phyloP scores from a whole-genome alignment of 345 rosid genomes.

The Geranium brycei region DNA sequence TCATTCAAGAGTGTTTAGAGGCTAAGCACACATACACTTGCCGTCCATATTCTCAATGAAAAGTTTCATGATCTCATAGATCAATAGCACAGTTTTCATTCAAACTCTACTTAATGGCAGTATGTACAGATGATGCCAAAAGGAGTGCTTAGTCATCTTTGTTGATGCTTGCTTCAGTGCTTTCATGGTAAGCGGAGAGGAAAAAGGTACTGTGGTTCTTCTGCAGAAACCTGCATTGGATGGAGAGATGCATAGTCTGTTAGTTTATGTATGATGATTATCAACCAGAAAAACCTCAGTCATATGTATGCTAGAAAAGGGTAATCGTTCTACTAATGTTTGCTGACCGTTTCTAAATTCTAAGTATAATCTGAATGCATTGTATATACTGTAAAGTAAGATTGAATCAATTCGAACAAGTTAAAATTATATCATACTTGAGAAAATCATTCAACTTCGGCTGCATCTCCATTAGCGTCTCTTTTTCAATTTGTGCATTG shows the following conservation, averaged over 20 bases:
- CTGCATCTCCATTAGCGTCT: slow-evolving; percentile 48
- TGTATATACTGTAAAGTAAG: background rate
- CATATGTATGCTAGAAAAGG: no score
- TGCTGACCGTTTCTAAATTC: no score
- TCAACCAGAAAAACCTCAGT: no score
- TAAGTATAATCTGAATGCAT: no score
- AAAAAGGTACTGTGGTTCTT: slow-evolving; percentile 50
- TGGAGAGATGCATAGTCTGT: background rate
- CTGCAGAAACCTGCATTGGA: slow-evolving; percentile 54
- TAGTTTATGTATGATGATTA: no score
- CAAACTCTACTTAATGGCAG: background rate
- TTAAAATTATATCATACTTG: slow-evolving; percentile 26
- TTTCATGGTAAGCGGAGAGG: slow-evolving; percentile 41
- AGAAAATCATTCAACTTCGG: slow-evolving; percentile 52
- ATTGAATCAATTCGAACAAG: no score
- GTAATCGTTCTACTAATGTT: no score
- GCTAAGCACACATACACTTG: no score
- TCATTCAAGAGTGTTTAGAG: no score
- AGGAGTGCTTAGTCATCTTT: slow-evolving; percentile 10
- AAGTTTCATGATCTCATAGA: no score
- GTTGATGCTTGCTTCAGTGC: slow-evolving; percentile 30
- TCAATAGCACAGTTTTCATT: no score
- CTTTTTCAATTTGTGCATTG: slow-evolving; percentile 52
- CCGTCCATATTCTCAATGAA: no score
- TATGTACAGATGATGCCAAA: background rate